Base-by-base conservation (phyloP, 1,139 yeast species). In the Suhomyces terraborum region DNA sequence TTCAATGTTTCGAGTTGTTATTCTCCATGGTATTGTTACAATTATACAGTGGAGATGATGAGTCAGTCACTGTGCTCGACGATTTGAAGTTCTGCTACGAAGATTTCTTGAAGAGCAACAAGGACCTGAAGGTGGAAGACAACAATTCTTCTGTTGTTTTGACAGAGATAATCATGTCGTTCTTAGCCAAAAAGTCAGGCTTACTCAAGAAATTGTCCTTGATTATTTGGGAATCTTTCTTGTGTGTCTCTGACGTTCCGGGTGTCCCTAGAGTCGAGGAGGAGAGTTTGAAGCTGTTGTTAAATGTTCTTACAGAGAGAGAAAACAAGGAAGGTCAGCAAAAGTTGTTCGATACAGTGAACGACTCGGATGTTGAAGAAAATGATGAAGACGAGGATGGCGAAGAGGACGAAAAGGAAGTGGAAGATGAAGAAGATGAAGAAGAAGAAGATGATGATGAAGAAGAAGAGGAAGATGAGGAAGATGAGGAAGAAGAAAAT, bases 321-420 rank as follows among this genome's bases (percentile, higher is more conserved):
- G 98, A 93, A 59, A 88, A 85, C 57, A 79, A 82, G 49, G 82
- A 82, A 49, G 98, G 98, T 1, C 95, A 88, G 59, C 76, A 77
- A 27, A 77, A 77, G 33, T 62, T 93, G 53, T 93, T 91, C 59
- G 89, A 85, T 42, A 80, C 77, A 9, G 85, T 71, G 5, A 79
- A 65, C 33, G 86, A 75, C 23, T 69, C 59, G 27, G 77, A 54
- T 8, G 72, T 52, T 1, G 74, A 57, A 3, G 69, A 55, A 1
- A 60, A 51, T 6, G 63, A 48, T 4, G 58, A 49, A 2, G 59
- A 50, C 2, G 56, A 46, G 1, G 64, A 56, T 2, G 76, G 53
- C 6, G 72, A 51, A 1, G 74, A 57, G 2, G 69, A 55, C 1
- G 59, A 51, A 0, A 71, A 66, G 1, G 68, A 57, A 2, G 67